Evolutionary conservation across 768 basidiomycete genomes (phyloP), one percentile per base, ranked within the genome.

Genomic region (Phlegmacium glaucopus): DNA sequence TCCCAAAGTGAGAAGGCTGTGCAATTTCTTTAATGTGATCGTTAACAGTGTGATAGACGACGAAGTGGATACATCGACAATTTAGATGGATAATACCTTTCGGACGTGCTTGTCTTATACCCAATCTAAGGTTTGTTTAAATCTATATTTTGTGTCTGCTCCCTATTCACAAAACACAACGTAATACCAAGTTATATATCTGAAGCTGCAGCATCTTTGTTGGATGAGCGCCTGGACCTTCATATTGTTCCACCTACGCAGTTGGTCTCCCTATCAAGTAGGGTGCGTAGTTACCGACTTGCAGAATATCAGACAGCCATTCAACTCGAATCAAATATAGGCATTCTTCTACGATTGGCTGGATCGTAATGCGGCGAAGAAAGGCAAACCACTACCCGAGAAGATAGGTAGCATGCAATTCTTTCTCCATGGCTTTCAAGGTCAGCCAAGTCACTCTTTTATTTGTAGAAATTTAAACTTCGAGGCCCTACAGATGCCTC

Each of bases 331-430:
- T n/a, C n/a, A n/a, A n/a, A 26, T 13, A 16, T 53, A 91, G 82
- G 87, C 90, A 5, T 95, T 95, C 66, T 95, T 89, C 65, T 95
- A 94, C 56, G 89, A 92, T 58, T 94, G 90, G 90, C 69, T 92
- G 25, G 92, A 94, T 57, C 74, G 90, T 49, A 88, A 70, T 59
- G 87, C 80, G 4, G 77, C 77, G 9, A 93, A 90, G 69, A 91
- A 93, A 57, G 89, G 87, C 6, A 90, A 91, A 59, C 75, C 78
- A 1, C 64, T 94, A 15, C 90, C 90, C 17, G 89, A 88, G 49
- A 95, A 95, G 69, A 85, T 93, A 42, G 93, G 93, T 7, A 90
- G 87, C 57, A 85, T 93, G 81, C 93, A 95, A 59, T 83, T 81
- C 45, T 94, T 95, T 66, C 67, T 94, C 58, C 80, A 90, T 54